These are phyloP conservation scores for Fraxinus xanthoxyloides DNA, from an alignment of 305 asterid genomes.

Conservation along the genomic window DNA sequence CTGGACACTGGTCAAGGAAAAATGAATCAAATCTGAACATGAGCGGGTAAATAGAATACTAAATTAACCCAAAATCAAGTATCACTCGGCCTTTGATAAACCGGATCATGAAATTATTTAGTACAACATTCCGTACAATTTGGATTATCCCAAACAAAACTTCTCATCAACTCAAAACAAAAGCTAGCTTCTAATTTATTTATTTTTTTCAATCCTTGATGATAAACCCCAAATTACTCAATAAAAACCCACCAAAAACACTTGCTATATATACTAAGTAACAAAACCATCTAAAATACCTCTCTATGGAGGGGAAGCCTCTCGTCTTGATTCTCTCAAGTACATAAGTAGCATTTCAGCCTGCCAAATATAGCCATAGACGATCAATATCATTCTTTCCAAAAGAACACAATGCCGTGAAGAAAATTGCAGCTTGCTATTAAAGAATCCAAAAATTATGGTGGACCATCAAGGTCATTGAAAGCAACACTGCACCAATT, in stretches of 20 bases:
- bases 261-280: constrained; percentile 4
- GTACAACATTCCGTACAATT: not conserved
- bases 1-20: not conserved
- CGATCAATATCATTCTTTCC: not conserved
- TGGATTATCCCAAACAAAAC: not conserved
- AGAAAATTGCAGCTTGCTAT: not conserved
- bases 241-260: constrained; percentile 11
- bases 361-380: constrained; percentile 25
- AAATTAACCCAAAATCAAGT: not conserved
- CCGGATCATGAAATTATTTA: not conserved
- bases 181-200: not conserved
- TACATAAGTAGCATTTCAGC: constrained; percentile 33
- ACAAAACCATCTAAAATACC: not conserved
- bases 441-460: not conserved
- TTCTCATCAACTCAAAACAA: not conserved
- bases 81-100: not conserved
- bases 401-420: not conserved
- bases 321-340: constrained; percentile 34
- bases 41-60: not conserved
- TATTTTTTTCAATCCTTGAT: not conserved
- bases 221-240: constrained; percentile 13
- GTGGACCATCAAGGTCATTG: not conserved
- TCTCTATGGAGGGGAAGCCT: constrained; percentile 28
- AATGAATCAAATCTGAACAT: not conserved
- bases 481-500: constrained; percentile 3